Evolutionary conservation across 1,284 basidiomycete genomes (phyloP), one percentile per base, ranked within the genome.

Genomic region (Boletus putidus): DNA sequence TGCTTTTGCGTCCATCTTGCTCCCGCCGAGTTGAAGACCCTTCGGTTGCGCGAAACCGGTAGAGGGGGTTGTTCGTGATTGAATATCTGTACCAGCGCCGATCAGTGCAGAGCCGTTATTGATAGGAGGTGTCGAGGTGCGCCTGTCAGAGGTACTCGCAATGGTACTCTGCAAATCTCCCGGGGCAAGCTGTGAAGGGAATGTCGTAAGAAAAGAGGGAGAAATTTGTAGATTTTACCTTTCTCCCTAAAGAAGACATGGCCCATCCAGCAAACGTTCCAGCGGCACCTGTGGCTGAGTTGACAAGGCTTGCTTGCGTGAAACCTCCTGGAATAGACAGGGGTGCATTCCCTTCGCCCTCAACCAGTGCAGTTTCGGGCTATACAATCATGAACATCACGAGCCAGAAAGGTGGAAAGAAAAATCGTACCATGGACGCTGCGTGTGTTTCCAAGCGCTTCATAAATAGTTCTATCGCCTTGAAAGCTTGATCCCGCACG

Each of bases 401-500:
- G 21, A 45, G 9, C 6, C 15, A 11, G 29, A 2, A 23, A 27
- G 70, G 29, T 10, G 15, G 6, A 25, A 35, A 46, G 20, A 2
- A 21, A 42, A 6, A 39, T 23, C 81, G 42, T 59, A 92, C 94
- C 92, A 97, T 90, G 6, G 83, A 81, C 0, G 83, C 81, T 3
- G 88, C 91, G 66, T 96, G 82, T 6, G 78, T 81, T 69, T 96
- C 92, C n/a, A 96, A 75, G 60, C 82, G 86, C 74, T 91, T 91
- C 64, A 96, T 78, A 69, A 96, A 95, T 58, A 96, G 77, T 49
- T 92, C 88, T 62, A 96, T 81, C 3, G 93, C 90, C 72, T 92
- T 95, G 81, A 96, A 97, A 2, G 92, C 95, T 69, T 97, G 95
- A 74, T 97, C 94, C 40, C 95, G 83, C 1, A 97, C 95, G 6